Conservation (phyloP, 257 asterid species). For the Solanum piurae region DNA sequence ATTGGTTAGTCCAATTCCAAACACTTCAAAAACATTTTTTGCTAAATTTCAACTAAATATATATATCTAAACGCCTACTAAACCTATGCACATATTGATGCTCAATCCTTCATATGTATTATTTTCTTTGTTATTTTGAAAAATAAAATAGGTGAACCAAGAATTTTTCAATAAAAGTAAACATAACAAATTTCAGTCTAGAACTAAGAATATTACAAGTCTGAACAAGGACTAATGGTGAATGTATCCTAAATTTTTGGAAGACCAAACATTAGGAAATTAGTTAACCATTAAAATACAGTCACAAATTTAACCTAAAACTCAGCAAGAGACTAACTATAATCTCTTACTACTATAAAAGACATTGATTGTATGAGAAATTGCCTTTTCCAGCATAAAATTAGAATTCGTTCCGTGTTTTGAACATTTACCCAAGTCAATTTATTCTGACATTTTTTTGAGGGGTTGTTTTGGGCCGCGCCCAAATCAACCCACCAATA, state of each 20-base stretch:
- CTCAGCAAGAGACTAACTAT: not conserved
- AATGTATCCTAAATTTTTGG: not conserved
- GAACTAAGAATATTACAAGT: not conserved
- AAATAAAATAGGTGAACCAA: not conserved
- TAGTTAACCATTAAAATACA: not conserved
- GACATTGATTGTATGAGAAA: no score
- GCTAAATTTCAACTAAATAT: not conserved
- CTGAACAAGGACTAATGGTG: not conserved
- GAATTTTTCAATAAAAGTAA: not conserved
- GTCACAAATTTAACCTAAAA: not conserved
- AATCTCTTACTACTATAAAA: not conserved
- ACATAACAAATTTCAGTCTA: not conserved
- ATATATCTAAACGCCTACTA: not conserved
- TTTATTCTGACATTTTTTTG: not conserved
- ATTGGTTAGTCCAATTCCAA: no score
- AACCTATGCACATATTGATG: not conserved
- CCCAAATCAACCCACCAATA: not conserved
- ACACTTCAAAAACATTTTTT: not conserved
- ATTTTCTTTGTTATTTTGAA: not conserved
- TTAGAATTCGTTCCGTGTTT: not conserved
- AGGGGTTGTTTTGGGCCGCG: not conserved
- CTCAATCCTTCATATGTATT: not conserved
- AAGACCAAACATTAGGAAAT: not conserved
- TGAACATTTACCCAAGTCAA: fast-evolving
- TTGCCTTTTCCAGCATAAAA: not conserved